These are phyloP conservation scores for Kodamaea neixiangensis DNA, from an alignment of 805 yeast genomes.

Conservation along the genomic window DNA sequence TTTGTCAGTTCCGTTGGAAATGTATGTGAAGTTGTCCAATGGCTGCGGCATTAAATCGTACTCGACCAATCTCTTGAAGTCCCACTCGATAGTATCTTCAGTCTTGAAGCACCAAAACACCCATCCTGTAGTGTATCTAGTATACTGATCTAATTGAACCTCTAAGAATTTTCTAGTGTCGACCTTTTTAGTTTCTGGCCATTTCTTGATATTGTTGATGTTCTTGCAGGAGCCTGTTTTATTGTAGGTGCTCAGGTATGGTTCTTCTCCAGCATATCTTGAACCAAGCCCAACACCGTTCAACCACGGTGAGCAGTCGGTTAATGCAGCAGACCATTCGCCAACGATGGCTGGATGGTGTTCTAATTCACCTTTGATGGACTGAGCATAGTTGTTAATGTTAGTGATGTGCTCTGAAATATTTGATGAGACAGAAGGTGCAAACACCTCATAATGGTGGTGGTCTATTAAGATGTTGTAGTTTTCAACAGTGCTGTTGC, in stretches of 20 bases:
- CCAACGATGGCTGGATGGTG: constrained; percentile 50
- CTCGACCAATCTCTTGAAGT: constrained; percentile 51
- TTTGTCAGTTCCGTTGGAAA: constrained; percentile 35
- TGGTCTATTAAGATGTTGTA: constrained; percentile 43
- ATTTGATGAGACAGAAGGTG: constrained; percentile 25
- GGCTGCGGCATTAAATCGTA: constrained; percentile 64
- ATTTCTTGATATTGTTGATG: constrained; percentile 37
- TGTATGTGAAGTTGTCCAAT: constrained; percentile 38
- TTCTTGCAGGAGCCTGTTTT: constrained; percentile 46
- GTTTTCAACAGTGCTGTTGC: constrained; percentile 10
- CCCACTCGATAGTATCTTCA: constrained; percentile 69
- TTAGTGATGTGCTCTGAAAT: constrained; percentile 33
- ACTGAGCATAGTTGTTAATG: constrained; percentile 32
- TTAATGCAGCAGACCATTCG: constrained; percentile 46
- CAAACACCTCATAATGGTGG: constrained; percentile 43
- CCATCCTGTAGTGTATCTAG: constrained; percentile 52
- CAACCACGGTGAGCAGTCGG: constrained; percentile 70
- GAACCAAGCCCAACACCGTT: constrained; percentile 72
- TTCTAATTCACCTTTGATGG: constrained; percentile 39
- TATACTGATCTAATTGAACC: constrained; percentile 58
- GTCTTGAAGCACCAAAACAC: constrained; percentile 75
- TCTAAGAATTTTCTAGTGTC: constrained; percentile 58
- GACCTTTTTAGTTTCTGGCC: constrained; percentile 44
- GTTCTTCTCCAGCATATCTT: constrained; percentile 51
- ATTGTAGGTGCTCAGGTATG: constrained; percentile 30